Conservation (phyloP, 2,329 filamentous ascomycete genomes). For the Reticulascus tulasneorum region DNA sequence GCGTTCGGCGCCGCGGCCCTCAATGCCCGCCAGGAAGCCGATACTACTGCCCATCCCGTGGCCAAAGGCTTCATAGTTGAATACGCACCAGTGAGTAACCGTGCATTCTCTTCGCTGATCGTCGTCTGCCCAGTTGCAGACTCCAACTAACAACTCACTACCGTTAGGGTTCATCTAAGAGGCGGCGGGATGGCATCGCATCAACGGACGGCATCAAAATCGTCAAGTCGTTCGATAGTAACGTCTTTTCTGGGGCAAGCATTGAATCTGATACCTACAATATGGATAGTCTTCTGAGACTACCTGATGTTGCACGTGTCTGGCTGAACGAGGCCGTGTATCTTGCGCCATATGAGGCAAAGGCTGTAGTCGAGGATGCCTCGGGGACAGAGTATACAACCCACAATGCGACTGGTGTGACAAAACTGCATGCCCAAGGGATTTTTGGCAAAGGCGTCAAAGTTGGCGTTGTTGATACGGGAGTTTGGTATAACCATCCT, state of each 20-base stretch:
- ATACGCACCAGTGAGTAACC: constrained; percentile 16
- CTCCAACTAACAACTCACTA: no score
- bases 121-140: no score
- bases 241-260: constrained; percentile 30
- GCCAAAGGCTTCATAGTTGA: constrained; percentile 19
- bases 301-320: constrained; percentile 31
- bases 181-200: constrained; percentile 1
- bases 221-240: constrained; percentile 12
- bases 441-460: constrained; percentile 33
- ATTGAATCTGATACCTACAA: constrained; percentile 28
- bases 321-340: constrained; percentile 20
- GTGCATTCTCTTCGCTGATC: no score
- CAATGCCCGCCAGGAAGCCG: constrained; percentile 4
- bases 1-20: constrained; percentile 9
- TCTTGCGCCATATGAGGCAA: constrained; percentile 1
- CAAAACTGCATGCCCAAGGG: constrained; percentile 31
- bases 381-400: constrained; percentile 23
- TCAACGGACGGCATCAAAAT: constrained; percentile 4
- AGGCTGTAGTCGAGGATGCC: neutral
- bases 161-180: neutral
- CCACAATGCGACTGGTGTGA: constrained; percentile 35
- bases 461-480: constrained; percentile 35
- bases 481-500: constrained; percentile 34
- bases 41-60: neutral
- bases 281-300: constrained; percentile 24